Evolutionary conservation across 495 filamentous ascomycete species (phyloP).

Genomic region (Elaphomyces granulatus): DNA sequence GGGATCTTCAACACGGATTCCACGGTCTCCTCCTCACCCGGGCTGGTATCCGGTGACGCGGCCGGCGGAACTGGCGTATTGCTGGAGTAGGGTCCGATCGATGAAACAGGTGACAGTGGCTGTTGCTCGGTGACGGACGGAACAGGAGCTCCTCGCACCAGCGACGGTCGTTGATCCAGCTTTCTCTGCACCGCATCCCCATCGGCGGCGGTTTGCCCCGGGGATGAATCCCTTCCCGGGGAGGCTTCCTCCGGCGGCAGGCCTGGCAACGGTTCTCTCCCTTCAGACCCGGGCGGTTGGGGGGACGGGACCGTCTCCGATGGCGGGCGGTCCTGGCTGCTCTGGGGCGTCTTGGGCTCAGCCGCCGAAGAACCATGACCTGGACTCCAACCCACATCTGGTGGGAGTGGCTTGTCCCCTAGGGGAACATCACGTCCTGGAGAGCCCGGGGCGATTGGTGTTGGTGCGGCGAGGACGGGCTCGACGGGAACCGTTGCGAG

Average conservation of each 20-base stretch:
- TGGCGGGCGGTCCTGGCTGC: conserved; percentile 15
- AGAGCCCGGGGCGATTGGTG: too few relatives aligned
- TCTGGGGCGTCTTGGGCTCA: conserved; percentile 12
- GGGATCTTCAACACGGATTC: conserved; percentile 11
- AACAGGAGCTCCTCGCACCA: conserved; percentile 14
- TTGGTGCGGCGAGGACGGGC: too few relatives aligned
- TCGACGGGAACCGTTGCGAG: too few relatives aligned
- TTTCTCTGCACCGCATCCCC: conserved; percentile 20
- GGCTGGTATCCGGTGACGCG: conserved; percentile 29
- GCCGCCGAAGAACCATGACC: too few relatives aligned
- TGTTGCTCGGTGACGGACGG: conserved; percentile 24
- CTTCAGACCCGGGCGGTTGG: too few relatives aligned
- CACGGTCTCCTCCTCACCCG: conserved; percentile 22
- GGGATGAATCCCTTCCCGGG: too few relatives aligned
- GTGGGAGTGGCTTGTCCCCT: too few relatives aligned
- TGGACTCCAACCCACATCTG: too few relatives aligned
- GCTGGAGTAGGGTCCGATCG: conserved; percentile 28
- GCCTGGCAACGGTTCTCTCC: too few relatives aligned
- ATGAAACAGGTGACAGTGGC: conserved; percentile 32
- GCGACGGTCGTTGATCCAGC: conserved; percentile 19
- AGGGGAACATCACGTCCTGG: too few relatives aligned
- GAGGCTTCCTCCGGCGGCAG: too few relatives aligned
- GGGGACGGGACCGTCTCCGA: too few relatives aligned
- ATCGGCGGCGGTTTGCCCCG: background rate
- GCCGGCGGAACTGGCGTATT: conserved; percentile 26